phyloP scores from a whole-genome alignment of 169 alveolate species.

The Cryptosporidium muris region DNA sequence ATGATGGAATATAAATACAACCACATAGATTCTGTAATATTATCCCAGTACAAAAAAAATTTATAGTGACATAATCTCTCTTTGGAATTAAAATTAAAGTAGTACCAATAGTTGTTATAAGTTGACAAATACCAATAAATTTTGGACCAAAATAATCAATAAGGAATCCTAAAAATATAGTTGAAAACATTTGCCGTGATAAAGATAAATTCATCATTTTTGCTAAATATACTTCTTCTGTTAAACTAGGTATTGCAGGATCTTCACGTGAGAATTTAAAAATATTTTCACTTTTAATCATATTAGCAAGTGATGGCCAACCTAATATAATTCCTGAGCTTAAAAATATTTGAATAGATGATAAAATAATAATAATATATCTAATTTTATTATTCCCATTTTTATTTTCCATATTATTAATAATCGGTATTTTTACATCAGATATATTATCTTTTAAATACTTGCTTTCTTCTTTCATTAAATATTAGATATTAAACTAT shows the following conservation, averaged over 20 bases:
- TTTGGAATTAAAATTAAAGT: constrained; percentile 40
- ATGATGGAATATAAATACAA: constrained; percentile 64
- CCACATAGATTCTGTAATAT: constrained; percentile 60
- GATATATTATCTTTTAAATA: neutral
- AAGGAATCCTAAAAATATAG: constrained; percentile 30
- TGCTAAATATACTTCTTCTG: constrained; percentile 63
- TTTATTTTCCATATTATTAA: neutral
- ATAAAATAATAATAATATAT: constrained; percentile 2
- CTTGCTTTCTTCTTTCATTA: neutral
- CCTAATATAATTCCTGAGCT: constrained; percentile 69
- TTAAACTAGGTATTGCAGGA: constrained; percentile 59
- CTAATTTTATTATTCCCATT: neutral
- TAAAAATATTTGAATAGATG: constrained; percentile 48
- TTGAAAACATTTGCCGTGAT: constrained; percentile 51
- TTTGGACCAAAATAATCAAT: constrained; percentile 64
- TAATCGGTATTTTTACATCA: constrained; percentile 20
- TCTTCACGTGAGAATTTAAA: constrained; percentile 42
- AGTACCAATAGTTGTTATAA: constrained; percentile 48
- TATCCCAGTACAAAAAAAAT: constrained; percentile 11
- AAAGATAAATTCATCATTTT: constrained; percentile 21
- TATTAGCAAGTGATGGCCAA: constrained; percentile 62
- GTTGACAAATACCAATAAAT: constrained; percentile 53
- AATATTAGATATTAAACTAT: neutral
- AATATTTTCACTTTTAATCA: constrained; percentile 15
- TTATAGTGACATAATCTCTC: constrained; percentile 11